Evolutionary conservation across 2,329 filamentous ascomycete genomes (phyloP).

Genomic region (Penicillium sp.): DNA sequence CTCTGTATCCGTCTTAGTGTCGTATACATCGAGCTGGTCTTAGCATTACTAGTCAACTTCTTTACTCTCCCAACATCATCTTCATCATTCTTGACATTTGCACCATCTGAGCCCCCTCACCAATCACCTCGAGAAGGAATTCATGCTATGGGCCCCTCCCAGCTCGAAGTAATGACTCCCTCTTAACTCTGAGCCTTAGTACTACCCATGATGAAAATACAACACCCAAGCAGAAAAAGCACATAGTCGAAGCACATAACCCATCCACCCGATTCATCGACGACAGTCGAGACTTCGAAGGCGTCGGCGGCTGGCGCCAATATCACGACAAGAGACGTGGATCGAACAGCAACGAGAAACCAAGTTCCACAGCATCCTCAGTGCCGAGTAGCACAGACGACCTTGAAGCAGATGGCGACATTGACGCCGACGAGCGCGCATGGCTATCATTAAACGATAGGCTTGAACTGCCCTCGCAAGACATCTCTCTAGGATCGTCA

Average conservation of each 20-base stretch:
- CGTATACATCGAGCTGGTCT: conserved; percentile 59
- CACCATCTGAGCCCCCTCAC: conserved; percentile 28
- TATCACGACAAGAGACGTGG: conserved; percentile 16
- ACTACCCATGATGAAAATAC: conserved; percentile 4
- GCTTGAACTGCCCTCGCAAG: conserved; percentile 36
- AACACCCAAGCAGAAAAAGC: conserved; percentile 14
- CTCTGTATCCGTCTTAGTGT: conserved; percentile 57
- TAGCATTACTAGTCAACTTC: conserved; percentile 55
- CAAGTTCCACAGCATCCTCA: conserved; percentile 23
- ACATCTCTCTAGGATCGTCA: conserved; percentile 17
- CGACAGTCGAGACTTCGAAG: conserved; percentile 41
- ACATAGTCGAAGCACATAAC: conserved; percentile 21
- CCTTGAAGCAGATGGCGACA: conserved; percentile 5
- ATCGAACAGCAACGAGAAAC: conserved; percentile 16
- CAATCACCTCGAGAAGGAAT: conserved; percentile 23
- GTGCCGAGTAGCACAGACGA: conserved; percentile 21
- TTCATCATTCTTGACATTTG: conserved; percentile 28
- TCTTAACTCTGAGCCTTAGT: conserved; percentile 6
- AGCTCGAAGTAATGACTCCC: conserved; percentile 9
- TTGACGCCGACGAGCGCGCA: conserved; percentile 31
- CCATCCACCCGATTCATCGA: conserved; percentile 23
- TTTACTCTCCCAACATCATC: conserved; percentile 38
- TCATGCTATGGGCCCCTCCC: conserved; percentile 19
- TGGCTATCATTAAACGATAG: conserved; percentile 39
- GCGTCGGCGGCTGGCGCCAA: conserved; percentile 40